phyloP scores from a whole-genome alignment of 2,329 filamentous ascomycete species.

The Chaetothyriales sp. region DNA sequence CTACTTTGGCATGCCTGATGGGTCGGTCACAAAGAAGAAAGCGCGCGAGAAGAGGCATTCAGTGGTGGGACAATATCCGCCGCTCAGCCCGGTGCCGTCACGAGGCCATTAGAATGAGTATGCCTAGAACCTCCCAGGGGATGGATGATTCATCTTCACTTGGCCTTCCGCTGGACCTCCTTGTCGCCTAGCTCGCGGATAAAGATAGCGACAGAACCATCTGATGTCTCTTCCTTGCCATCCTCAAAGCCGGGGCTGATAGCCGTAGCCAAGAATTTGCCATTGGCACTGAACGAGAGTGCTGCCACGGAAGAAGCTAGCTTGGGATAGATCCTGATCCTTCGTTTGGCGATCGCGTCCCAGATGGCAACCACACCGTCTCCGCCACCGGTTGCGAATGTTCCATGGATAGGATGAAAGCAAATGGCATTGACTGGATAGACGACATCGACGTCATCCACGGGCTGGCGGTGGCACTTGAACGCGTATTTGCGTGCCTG shows the following conservation, averaged over 20 bases:
- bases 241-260: slow-evolving; percentile 81
- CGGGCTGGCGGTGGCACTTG: slow-evolving; percentile 82
- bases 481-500: slow-evolving; percentile 95
- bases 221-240: slow-evolving; percentile 58
- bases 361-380: slow-evolving; percentile 85
- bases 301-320: slow-evolving; percentile 65
- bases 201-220: slow-evolving; percentile 59
- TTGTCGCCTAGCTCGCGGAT: slow-evolving; percentile 72
- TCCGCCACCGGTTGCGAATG: slow-evolving; percentile 77
- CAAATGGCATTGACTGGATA: slow-evolving; percentile 83
- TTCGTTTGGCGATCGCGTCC: slow-evolving; percentile 80
- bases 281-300: slow-evolving; percentile 61
- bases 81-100: slow-evolving; percentile 10
- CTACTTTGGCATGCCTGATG: slow-evolving; percentile 85
- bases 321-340: slow-evolving; percentile 78
- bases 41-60: slow-evolving; percentile 21
- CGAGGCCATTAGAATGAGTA: slow-evolving; percentile 1
- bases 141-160: slow-evolving; percentile 36
- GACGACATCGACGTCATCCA: slow-evolving; percentile 59
- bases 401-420: slow-evolving; percentile 70
- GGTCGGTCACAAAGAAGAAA: slow-evolving; percentile 44
- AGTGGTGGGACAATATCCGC: slow-evolving; percentile 14
- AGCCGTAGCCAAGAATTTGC: slow-evolving; percentile 62
- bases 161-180: slow-evolving; percentile 73
- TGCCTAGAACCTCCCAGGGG: neutral